Conservation (phyloP, 2,329 filamentous ascomycete genomes). For the Venturia asperata region DNA sequence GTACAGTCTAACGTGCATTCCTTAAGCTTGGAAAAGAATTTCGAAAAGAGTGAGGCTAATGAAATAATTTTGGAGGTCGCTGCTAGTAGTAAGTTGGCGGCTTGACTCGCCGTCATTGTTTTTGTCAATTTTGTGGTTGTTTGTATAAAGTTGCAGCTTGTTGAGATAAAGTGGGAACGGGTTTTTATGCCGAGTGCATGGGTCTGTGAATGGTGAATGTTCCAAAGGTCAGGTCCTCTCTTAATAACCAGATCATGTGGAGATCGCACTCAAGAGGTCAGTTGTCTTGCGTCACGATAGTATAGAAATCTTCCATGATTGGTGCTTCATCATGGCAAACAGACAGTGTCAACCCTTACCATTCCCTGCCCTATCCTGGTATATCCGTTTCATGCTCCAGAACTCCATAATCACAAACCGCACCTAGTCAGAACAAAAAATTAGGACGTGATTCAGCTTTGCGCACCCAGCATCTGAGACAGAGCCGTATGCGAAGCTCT, state of each 20-base stretch:
- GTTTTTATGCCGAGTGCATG: background rate
- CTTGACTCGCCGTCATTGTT: too few species aligned
- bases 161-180: too few species aligned
- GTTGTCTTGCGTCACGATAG: background rate
- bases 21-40: background rate
- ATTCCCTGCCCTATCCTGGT: background rate
- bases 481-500: slow-evolving; percentile 59
- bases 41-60: background rate
- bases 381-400: background rate
- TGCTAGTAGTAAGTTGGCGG: too few species aligned
- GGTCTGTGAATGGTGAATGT: too few species aligned
- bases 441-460: slow-evolving; percentile 26
- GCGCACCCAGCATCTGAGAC: slow-evolving; percentile 55
- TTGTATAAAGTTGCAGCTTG: too few species aligned
- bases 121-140: background rate
- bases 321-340: background rate
- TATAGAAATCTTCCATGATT: background rate
- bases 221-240: too few species aligned
- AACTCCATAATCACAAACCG: background rate
- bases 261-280: background rate
- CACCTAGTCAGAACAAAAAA: background rate
- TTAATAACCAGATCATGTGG: too few species aligned
- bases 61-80: background rate
- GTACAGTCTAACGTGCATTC: background rate
- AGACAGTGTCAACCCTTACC: background rate